A percentile compares a stretch with the other conserved stretches of the same genome.
Evolutionary conservation across 1,284 basidiomycete species (phyloP).

Genomic region (Coriolopsis trogii): DNA sequence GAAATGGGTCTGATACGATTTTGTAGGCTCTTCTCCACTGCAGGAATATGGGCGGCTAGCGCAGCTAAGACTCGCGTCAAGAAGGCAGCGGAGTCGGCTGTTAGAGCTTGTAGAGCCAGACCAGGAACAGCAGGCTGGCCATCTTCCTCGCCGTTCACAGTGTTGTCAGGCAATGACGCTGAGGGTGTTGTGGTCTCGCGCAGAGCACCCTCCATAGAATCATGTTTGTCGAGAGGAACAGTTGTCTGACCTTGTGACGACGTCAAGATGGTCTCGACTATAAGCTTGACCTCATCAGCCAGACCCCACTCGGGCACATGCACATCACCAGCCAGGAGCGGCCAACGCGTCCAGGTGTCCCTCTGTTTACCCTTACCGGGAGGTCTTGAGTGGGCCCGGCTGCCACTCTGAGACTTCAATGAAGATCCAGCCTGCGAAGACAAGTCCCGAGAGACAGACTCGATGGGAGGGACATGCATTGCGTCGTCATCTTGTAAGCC

Average conservation of each 20-base stretch:
- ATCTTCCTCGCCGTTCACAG: slow-evolving; percentile 33
- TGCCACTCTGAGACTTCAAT: slow-evolving; percentile 17
- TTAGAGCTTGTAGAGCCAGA: slow-evolving; percentile 24
- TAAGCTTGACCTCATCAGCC: slow-evolving; percentile 56
- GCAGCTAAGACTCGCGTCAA: slow-evolving; percentile 48
- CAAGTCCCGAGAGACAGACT: slow-evolving; percentile 3
- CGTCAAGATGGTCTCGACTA: slow-evolving; percentile 38
- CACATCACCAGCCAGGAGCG: slow-evolving; percentile 57
- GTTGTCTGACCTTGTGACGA: slow-evolving; percentile 2
- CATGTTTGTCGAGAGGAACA: not conserved
- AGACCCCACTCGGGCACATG: slow-evolving; percentile 60
- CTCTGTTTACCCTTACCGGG: slow-evolving; percentile 27
- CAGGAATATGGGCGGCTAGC: slow-evolving; percentile 48
- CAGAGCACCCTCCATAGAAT: slow-evolving; percentile 9
- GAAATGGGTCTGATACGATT: slow-evolving; percentile 52
- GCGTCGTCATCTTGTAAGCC: slow-evolving; percentile 12
- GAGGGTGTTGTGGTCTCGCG: slow-evolving; percentile 32
- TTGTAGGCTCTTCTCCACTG: slow-evolving; percentile 50
- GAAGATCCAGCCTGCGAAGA: slow-evolving; percentile 4
- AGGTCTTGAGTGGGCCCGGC: slow-evolving; percentile 15
- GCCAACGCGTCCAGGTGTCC: slow-evolving; percentile 69
- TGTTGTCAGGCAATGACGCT: slow-evolving; percentile 30
- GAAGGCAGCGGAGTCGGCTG: slow-evolving; percentile 41
- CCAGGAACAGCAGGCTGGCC: slow-evolving; percentile 35
- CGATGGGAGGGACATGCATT: slow-evolving; percentile 15